Conservation (phyloP, 2,329 filamentous ascomycete species). For the Graphilbum fragrans region DNA sequence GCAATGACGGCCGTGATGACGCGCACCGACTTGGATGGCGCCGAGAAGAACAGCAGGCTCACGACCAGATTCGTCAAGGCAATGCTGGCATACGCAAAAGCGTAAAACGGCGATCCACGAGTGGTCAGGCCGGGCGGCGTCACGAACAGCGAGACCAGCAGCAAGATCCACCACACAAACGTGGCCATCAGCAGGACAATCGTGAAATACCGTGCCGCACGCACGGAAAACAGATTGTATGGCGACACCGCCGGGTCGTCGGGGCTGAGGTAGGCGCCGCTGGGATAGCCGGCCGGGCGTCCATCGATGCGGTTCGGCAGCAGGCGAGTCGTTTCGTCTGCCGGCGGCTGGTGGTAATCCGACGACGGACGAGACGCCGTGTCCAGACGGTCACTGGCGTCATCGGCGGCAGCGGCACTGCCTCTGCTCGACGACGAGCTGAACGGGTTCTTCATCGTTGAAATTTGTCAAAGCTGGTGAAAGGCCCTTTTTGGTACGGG, state of each 20-base stretch:
- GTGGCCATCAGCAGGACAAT: slow-evolving; percentile 62
- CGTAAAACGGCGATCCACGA: slow-evolving; percentile 84
- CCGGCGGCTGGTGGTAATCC: not conserved
- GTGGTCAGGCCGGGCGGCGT: slow-evolving; percentile 79
- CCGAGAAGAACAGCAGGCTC: slow-evolving; percentile 74
- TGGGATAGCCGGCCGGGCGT: slow-evolving; percentile 13
- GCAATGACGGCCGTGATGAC: slow-evolving; percentile 59
- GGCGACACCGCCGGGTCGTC: slow-evolving; percentile 81
- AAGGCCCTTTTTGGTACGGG: no score
- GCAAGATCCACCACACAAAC: slow-evolving; percentile 84
- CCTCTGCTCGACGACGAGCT: not conserved
- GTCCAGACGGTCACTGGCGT: not conserved
- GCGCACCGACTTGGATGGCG: slow-evolving; percentile 69
- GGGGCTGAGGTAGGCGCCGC: slow-evolving; percentile 49
- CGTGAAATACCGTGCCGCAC: slow-evolving; percentile 66
- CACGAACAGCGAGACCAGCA: slow-evolving; percentile 83
- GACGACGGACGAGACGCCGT: not conserved
- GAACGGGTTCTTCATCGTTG: not conserved
- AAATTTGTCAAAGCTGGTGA: no score
- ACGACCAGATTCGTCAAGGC: slow-evolving; percentile 65
- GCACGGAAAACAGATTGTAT: slow-evolving; percentile 89
- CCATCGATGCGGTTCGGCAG: slow-evolving; percentile 55
- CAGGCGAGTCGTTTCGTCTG: slow-evolving; percentile 48
- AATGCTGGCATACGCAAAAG: slow-evolving; percentile 72
- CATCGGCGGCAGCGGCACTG: not conserved